phyloP scores from a whole-genome alignment of 2,329 filamentous ascomycete genomes.

The Elsinoe arachidis region DNA sequence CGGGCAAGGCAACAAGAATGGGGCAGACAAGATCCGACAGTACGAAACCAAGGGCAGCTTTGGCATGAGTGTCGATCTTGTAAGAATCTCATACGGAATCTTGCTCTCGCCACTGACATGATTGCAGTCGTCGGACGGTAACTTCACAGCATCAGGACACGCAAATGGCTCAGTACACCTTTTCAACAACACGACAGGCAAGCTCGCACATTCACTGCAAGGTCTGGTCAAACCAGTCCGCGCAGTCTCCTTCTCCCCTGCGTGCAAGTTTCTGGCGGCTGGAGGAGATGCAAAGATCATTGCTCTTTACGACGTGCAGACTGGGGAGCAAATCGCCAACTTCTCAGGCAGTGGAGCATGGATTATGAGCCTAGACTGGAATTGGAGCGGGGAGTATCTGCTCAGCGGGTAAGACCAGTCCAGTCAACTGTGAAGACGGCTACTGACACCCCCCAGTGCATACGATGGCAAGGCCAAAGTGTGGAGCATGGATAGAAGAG shows the following conservation, averaged over 20 bases:
- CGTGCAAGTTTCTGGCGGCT: slow-evolving; percentile 73
- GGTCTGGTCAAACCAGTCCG: slow-evolving; percentile 82
- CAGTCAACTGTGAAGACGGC: not conserved
- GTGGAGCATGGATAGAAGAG: slow-evolving; percentile 77
- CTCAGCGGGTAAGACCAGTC: slow-evolving; percentile 56
- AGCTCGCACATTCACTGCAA: slow-evolving; percentile 79
- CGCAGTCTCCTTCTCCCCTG: slow-evolving; percentile 78
- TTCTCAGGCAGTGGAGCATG: slow-evolving; percentile 72
- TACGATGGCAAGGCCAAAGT: slow-evolving; percentile 94
- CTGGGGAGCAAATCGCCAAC: slow-evolving; percentile 86
- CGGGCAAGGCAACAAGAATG: slow-evolving; percentile 30
- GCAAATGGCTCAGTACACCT: slow-evolving; percentile 88
- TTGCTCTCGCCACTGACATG: not conserved
- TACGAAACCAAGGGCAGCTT: slow-evolving; percentile 93
- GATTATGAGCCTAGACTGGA: slow-evolving; percentile 91
- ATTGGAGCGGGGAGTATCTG: slow-evolving; percentile 81
- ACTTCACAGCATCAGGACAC: slow-evolving; percentile 82
- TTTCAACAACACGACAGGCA: slow-evolving; percentile 84
- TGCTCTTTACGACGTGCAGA: slow-evolving; percentile 81
- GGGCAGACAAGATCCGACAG: slow-evolving; percentile 56
- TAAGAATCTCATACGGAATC: slow-evolving; percentile 26
- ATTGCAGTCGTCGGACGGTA: slow-evolving; percentile 58
- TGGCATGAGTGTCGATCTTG: slow-evolving; percentile 76
- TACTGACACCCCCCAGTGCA: slow-evolving; percentile 37
- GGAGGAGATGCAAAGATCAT: slow-evolving; percentile 85